Conservation (phyloP, 495 filamentous ascomycete species). For the Hypomontagnella submonticulosa region DNA sequence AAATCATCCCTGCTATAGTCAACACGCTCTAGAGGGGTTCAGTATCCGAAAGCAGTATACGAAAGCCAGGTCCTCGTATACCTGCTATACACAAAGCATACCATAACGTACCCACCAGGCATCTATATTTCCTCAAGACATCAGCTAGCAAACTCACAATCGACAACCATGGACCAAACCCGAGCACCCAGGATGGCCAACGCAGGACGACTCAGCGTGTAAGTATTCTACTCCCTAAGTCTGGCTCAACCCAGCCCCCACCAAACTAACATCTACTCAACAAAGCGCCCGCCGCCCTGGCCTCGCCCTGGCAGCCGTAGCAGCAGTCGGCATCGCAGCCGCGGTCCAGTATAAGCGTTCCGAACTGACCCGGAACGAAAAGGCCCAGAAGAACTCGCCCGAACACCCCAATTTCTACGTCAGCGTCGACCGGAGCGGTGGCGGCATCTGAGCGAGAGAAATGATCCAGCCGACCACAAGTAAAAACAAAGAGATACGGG, state of each 20-base stretch:
- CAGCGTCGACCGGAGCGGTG: constrained; percentile 61
- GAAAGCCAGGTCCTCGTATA: no score
- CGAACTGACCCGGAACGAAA: constrained; percentile 54
- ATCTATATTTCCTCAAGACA: background rate
- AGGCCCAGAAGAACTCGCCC: constrained; percentile 50
- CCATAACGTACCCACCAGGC: no score
- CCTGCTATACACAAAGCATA: no score
- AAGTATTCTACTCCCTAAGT: constrained; percentile 20
- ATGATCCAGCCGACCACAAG: no score
- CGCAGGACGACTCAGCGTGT: constrained; percentile 34
- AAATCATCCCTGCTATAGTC: background rate
- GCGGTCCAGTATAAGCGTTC: constrained; percentile 50
- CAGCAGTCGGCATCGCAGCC: constrained; percentile 43
- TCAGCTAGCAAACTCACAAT: background rate
- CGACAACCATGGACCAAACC: constrained; percentile 29
- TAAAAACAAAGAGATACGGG: no score
- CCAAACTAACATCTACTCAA: constrained; percentile 13
- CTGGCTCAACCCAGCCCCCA: constrained; percentile 1
- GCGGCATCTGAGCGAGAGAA: constrained; percentile 49
- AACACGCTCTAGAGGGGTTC: background rate
- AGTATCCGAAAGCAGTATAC: no score
- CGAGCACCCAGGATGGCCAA: constrained; percentile 26
- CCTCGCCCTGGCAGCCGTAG: constrained; percentile 45
- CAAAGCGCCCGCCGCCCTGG: constrained; percentile 48
- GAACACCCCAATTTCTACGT: constrained; percentile 51